Conservation (phyloP, 1,284 basidiomycete species). For the Trametes polyzona region DNA sequence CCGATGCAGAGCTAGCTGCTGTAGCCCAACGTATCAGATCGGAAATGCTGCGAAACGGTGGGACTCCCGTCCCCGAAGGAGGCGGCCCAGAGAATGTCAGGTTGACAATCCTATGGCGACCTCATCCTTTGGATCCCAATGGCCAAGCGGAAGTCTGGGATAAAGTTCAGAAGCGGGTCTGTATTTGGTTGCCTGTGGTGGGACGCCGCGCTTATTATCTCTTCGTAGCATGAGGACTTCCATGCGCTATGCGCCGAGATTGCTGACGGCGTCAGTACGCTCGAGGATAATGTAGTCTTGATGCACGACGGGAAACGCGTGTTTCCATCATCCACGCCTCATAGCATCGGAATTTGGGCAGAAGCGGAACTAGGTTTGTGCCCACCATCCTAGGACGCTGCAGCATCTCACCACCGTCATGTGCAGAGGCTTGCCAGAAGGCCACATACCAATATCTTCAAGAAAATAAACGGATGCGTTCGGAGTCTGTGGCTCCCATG, state of each 20-base stretch:
- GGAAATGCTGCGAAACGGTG: slow-evolving; percentile 29
- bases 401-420: background rate
- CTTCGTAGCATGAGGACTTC: slow-evolving; percentile 61
- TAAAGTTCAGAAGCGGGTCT: slow-evolving; percentile 63
- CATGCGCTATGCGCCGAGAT: slow-evolving; percentile 60
- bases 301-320: slow-evolving; percentile 61
- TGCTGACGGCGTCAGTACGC: slow-evolving; percentile 60
- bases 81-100: slow-evolving; percentile 48
- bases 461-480: slow-evolving; percentile 38
- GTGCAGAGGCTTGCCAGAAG: slow-evolving; percentile 65
- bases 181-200: slow-evolving; percentile 20
- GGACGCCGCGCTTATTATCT: background rate
- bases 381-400: background rate
- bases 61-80: slow-evolving; percentile 23
- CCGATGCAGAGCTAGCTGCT: slow-evolving; percentile 63
- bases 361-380: slow-evolving; percentile 65
- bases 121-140: slow-evolving; percentile 56
- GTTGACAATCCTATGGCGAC: slow-evolving; percentile 62
- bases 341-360: slow-evolving; percentile 65
- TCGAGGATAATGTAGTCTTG: slow-evolving; percentile 55
- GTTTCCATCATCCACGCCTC: slow-evolving; percentile 68
- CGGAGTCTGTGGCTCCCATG: slow-evolving; percentile 31
- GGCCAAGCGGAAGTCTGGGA: slow-evolving; percentile 47
- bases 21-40: slow-evolving; percentile 48
- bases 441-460: slow-evolving; percentile 64